Base-by-base conservation (phyloP, 805 yeast species). In the Wickerhamia fluorescens region DNA sequence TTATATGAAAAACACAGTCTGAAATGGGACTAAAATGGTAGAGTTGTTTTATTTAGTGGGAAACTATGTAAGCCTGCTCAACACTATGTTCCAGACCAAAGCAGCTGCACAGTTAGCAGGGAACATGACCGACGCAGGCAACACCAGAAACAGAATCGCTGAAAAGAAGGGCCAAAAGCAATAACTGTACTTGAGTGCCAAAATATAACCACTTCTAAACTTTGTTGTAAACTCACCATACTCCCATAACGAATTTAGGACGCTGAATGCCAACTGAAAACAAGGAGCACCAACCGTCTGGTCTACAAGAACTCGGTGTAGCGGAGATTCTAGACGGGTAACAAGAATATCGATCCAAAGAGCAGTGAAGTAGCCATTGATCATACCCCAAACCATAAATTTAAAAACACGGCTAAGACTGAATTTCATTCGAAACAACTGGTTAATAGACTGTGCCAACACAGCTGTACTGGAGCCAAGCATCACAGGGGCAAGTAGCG, bases 151-250 rank as follows among this genome's bases (percentile, higher is more conserved):
- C 35, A 71, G 60, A 22, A 66, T 36, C 6, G 67, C 50, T 9
- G 79, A 72, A 30, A 73, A 68, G 23, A 69, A 51, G 3, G 84
- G 82, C 80, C 82, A 77, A 29, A 66, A 62, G 44, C 72, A 51
- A 42, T 69, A 74, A 20, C 77, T 67, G 32, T 68, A 64, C 31
- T 66, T 68, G 35, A 77, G 47, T 6, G 76, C 60, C 25, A 61
- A 67, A 30, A 71, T 33, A 37, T 61, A 73, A 6, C 68, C 52
- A 7, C 58, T 37, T 34, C 55, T 53, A 45, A 63, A 26, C 45
- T 41, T 35, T 20, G 32, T 11, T 46, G 49, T 29, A 49, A 66
- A 28, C 48, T 57, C 61, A 10, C 62, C 64, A 20, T 64, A 56
- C 33, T 77, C 83, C 83, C 84, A 77, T 7, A 72, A 39, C 23